Percentiles rank a stretch among this genome's conserved stretches.
phyloP scores from a whole-genome alignment of 148 eudicot genomes.

The Bassia scoparia region DNA sequence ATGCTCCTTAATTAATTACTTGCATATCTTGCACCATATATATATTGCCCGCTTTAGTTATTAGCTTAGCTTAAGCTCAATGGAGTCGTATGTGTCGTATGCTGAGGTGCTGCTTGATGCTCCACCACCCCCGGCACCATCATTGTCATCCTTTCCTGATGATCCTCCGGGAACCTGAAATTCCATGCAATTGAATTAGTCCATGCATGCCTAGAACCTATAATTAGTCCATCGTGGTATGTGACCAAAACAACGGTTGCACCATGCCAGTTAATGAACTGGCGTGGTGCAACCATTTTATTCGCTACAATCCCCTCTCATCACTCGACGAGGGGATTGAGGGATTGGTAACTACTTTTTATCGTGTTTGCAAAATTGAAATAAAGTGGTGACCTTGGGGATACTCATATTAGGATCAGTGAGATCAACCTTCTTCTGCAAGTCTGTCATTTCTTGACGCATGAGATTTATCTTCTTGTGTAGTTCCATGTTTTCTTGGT shows the following conservation, averaged over 20 bases:
- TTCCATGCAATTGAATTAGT: background rate
- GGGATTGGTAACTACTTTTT: too few relatives aligned
- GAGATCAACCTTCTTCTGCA: slow-evolving; percentile 34
- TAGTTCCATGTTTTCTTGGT: slow-evolving; percentile 38
- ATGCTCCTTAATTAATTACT: background rate
- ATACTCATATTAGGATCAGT: background rate
- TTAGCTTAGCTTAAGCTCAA: slow-evolving; percentile 26
- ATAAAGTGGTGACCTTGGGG: background rate
- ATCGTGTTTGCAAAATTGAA: too few relatives aligned
- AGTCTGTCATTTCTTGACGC: slow-evolving; percentile 33
- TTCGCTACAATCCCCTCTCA: too few relatives aligned
- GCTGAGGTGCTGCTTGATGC: slow-evolving; percentile 24
- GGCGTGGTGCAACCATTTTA: too few relatives aligned
- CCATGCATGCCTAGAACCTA: background rate
- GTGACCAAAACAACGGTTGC: too few relatives aligned
- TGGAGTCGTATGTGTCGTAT: slow-evolving; percentile 18
- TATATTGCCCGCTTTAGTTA: background rate
- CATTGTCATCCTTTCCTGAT: slow-evolving; percentile 14
- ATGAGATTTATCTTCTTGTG: slow-evolving; percentile 28
- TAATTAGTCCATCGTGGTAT: too few relatives aligned
- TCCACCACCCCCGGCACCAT: slow-evolving; percentile 10
- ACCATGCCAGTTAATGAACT: too few relatives aligned
- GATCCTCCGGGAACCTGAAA: slow-evolving; percentile 5
- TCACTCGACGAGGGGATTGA: too few relatives aligned
- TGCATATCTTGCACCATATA: background rate